Base-by-base conservation (phyloP, 1,139 yeast genomes). In the Saccharomyces uvarum region DNA sequence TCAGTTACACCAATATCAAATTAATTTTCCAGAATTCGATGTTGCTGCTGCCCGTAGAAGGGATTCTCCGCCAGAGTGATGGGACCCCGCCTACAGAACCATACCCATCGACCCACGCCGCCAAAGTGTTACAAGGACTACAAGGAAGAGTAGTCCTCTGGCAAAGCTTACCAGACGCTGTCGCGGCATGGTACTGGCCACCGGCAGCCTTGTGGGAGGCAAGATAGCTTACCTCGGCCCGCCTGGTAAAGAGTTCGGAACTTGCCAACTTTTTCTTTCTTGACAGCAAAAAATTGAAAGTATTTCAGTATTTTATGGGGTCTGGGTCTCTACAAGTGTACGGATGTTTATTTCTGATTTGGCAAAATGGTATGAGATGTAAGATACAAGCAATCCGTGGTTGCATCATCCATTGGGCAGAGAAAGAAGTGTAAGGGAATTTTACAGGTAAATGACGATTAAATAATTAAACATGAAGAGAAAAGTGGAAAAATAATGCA, bases 21-120 rank as follows among this genome's bases (percentile, higher is more conserved):
- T 41, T 31, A 21, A 53, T 50, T 50, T 50, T 31, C 51, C 41
- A 52, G 51, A 41, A 53, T 50, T 31, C 48, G 47, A 47, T 31
- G 41, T 38, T 41, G 48, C 53, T 50, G 51, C 51, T 50, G 28
- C 44, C 33, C 51, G 33, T 24, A 28, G 24, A 9, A 19, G 11
- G 24, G 4, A 38, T 11, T 9, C 24, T 19, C 5, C 16, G 44
- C 44, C 24, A 19, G 44, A 16, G n/a, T 3, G 24, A 11, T 19
- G 24, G 8, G 21, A 26, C 11, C n/a, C 44, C 19, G 24, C 13
- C 44, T 38, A 38, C n/a, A 11, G 19, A 38, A 13, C 7, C n/a
- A 38, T 16, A 24, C 26, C 26, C 1, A 24, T 24, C 26, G 24
- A 38, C n/a, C 24, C 1, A 16, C 44, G 6, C 24, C 19, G 21